These are phyloP conservation scores for Lathyrus tuberosus DNA, from an alignment of 306 rosid species.

Conservation along the genomic window DNA sequence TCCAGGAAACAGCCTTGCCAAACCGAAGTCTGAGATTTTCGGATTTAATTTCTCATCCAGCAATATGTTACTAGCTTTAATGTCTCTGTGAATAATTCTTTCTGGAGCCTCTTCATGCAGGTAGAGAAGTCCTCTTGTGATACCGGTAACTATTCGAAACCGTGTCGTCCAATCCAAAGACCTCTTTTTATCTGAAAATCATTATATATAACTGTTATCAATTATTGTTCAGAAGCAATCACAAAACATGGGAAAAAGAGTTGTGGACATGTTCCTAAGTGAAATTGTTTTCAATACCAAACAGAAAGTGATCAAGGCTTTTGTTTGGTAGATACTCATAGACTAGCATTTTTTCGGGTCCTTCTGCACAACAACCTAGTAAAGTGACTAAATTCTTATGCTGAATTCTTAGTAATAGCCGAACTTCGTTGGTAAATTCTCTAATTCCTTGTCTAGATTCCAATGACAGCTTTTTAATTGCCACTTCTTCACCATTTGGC, in stretches of 20 bases:
- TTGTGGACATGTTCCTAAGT: neutral
- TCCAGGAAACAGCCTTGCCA: constrained; percentile 93
- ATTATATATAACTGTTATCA: constrained; percentile 28
- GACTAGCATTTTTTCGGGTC: constrained; percentile 94
- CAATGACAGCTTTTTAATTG: constrained; percentile 79
- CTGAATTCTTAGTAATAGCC: constrained; percentile 72
- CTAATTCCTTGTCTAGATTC: constrained; percentile 78
- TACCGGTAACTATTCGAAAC: constrained; percentile 61
- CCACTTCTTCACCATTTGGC: constrained; percentile 91
- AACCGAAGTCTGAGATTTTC: constrained; percentile 84
- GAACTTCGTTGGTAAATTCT: constrained; percentile 87
- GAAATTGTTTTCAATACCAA: constrained; percentile 49
- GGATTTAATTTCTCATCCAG: constrained; percentile 76
- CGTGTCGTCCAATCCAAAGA: constrained; percentile 74
- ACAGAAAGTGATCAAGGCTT: constrained; percentile 83
- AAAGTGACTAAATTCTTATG: constrained; percentile 79
- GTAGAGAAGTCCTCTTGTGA: constrained; percentile 82
- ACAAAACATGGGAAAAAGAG: neutral
- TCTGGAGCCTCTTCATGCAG: constrained; percentile 87
- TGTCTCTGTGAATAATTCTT: constrained; percentile 88
- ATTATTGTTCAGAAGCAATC: constrained; percentile 18
- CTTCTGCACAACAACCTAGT: constrained; percentile 86
- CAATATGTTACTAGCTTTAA: constrained; percentile 88
- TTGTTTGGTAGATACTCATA: constrained; percentile 85
- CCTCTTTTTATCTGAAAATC: constrained; percentile 65